Conservation (phyloP, 202 grass and related monocot genomes). For the Setaria viridis region DNA sequence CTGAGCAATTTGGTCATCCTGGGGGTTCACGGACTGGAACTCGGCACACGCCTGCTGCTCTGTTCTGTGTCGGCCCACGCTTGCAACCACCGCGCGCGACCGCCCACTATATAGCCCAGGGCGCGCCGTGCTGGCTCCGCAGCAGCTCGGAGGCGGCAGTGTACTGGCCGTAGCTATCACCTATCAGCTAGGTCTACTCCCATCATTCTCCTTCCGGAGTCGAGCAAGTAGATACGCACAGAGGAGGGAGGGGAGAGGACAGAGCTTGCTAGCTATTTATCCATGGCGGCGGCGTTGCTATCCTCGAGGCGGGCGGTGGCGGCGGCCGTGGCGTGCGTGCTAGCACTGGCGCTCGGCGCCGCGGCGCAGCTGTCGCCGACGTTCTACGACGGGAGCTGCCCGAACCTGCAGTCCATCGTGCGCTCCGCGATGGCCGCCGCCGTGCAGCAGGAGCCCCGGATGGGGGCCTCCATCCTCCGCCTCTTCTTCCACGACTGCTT, state of each 20-base stretch:
- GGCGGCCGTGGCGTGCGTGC: constrained; percentile 45
- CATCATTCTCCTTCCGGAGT: neutral
- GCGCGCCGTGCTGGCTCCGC: neutral
- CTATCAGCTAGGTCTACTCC: neutral
- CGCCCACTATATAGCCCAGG: constrained; percentile 24
- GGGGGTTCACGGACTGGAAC: constrained; percentile 15
- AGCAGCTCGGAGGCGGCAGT: neutral
- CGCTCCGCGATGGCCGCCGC: constrained; percentile 54
- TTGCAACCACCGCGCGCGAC: neutral
- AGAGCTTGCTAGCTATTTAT: neutral
- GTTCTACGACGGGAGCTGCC: constrained; percentile 69
- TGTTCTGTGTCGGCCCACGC: constrained; percentile 13
- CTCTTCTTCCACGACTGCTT: constrained; percentile 93
- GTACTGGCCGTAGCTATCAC: neutral
- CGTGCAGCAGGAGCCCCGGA: constrained; percentile 51
- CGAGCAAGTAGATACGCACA: neutral
- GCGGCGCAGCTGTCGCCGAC: constrained; percentile 65
- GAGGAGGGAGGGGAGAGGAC: too few species aligned
- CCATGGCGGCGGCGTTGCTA: constrained; percentile 45
- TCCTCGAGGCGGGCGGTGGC: constrained; percentile 6
- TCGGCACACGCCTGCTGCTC: neutral
- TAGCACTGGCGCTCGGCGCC: constrained; percentile 18
- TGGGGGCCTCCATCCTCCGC: constrained; percentile 81
- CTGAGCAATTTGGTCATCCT: neutral
- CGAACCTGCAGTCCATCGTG: constrained; percentile 62